Evolutionary conservation across 768 basidiomycete genomes (phyloP).

Genomic region (Calocera viscosa): DNA sequence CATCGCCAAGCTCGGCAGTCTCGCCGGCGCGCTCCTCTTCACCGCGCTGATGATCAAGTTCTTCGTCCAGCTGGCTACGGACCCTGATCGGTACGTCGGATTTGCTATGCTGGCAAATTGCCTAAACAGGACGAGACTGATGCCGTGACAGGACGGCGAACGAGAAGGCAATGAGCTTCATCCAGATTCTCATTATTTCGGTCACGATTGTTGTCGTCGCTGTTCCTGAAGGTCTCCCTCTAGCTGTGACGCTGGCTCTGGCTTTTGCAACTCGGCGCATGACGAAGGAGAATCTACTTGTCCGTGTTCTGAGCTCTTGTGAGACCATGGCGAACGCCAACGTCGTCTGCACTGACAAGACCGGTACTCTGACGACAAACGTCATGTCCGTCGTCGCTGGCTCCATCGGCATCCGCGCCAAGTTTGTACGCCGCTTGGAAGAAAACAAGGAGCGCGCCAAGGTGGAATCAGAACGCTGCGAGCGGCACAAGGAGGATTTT

Average conservation of each 20-base stretch:
- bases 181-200: conserved; percentile 85
- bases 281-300: conserved; percentile 88
- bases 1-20: conserved; percentile 81
- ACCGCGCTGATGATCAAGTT: conserved; percentile 80
- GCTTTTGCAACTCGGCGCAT: conserved; percentile 98
- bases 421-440: conserved; percentile 71
- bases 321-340: conserved; percentile 99
- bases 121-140: conserved; percentile 1
- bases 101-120: background rate
- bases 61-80: conserved; percentile 70
- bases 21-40: conserved; percentile 74
- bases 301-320: conserved; percentile 89
- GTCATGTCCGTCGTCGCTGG: conserved; percentile 93
- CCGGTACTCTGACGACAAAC: conserved; percentile 92
- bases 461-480: conserved; percentile 31
- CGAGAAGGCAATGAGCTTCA: conserved; percentile 79
- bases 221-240: conserved; percentile 83
- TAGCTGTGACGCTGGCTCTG: conserved; percentile 90
- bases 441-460: conserved; percentile 63
- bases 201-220: conserved; percentile 86
- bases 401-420: conserved; percentile 84
- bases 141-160: conserved; percentile 43
- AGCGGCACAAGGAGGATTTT: conserved; percentile 56
- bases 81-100: conserved; percentile 42
- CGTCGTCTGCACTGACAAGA: conserved; percentile 92